A percentile compares a stretch with the other conserved stretches of the same genome.
These are phyloP conservation scores for Alternaria sp. DNA, from an alignment of 2,329 filamentous ascomycete genomes.

Conservation along the genomic window DNA sequence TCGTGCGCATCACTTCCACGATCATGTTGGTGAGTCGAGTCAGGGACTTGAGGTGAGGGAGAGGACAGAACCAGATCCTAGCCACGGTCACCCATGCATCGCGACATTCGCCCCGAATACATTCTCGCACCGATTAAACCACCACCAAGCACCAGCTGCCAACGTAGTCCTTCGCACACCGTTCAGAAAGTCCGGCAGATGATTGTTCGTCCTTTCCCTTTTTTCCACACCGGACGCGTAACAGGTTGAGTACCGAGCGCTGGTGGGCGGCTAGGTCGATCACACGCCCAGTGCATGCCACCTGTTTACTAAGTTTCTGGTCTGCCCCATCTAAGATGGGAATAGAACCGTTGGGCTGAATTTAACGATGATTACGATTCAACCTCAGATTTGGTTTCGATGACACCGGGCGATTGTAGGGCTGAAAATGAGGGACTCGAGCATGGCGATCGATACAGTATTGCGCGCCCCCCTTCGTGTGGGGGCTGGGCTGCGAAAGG, in stretches of 20 bases:
- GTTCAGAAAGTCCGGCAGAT: neutral
- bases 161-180: neutral
- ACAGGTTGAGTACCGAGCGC: neutral
- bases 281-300: neutral
- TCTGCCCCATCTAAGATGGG: neutral
- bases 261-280: neutral
- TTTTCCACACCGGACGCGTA: neutral
- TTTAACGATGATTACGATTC: neutral
- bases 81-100: neutral
- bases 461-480: neutral
- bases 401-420: neutral
- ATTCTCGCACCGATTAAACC: slow-evolving; percentile 1
- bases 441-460: neutral
- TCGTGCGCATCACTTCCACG: neutral
- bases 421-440: neutral
- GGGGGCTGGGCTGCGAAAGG: neutral
- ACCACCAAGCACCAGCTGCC: neutral
- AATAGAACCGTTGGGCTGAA: neutral
- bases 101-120: neutral
- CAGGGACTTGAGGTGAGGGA: neutral
- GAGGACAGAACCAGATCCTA: neutral
- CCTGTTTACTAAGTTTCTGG: neutral
- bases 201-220: neutral
- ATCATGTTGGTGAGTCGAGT: neutral
- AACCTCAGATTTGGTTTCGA: neutral